These are phyloP conservation scores for Phytophthora cactorum DNA, from an alignment of 352 stramenopile species.

Conservation along the genomic window DNA sequence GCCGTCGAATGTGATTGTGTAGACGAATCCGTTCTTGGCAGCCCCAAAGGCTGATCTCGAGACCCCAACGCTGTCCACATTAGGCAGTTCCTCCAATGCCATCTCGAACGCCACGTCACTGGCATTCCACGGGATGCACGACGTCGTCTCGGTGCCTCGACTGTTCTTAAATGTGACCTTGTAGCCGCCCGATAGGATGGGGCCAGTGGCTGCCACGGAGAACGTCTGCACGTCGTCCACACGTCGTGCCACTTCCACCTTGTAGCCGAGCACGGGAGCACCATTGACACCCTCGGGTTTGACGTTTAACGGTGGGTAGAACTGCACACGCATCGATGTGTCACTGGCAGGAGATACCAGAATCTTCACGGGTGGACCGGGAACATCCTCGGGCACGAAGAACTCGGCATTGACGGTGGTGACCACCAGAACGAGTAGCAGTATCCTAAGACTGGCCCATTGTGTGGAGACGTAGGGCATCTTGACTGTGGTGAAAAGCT, in stretches of 20 bases:
- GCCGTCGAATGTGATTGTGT: too few species aligned
- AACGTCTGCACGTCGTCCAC: too few species aligned
- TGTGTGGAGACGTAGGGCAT: constrained; percentile 31
- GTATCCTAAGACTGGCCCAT: constrained; percentile 62
- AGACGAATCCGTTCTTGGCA: too few species aligned
- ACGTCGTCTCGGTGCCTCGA: too few species aligned
- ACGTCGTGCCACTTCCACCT: constrained; percentile 80
- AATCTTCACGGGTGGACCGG: constrained; percentile 64
- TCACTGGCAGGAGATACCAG: constrained; percentile 55
- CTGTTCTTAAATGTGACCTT: too few species aligned
- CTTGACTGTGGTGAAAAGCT: not conserved
- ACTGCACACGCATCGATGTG: constrained; percentile 67
- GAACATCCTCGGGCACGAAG: constrained; percentile 71
- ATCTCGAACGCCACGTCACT: too few species aligned
- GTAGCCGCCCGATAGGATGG: too few species aligned
- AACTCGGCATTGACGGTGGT: constrained; percentile 36
- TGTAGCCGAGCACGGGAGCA: constrained; percentile 78
- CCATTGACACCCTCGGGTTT: constrained; percentile 77
- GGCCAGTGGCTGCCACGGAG: too few species aligned
- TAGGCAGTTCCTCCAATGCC: too few species aligned
- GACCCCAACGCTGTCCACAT: too few species aligned
- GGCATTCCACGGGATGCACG: too few species aligned
- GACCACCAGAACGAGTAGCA: not conserved
- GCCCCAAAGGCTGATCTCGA: too few species aligned
- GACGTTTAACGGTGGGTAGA: constrained; percentile 53